Evolutionary conservation across 2,329 filamentous ascomycete genomes (phyloP).

Genomic region (Colletotrichum sp.): DNA sequence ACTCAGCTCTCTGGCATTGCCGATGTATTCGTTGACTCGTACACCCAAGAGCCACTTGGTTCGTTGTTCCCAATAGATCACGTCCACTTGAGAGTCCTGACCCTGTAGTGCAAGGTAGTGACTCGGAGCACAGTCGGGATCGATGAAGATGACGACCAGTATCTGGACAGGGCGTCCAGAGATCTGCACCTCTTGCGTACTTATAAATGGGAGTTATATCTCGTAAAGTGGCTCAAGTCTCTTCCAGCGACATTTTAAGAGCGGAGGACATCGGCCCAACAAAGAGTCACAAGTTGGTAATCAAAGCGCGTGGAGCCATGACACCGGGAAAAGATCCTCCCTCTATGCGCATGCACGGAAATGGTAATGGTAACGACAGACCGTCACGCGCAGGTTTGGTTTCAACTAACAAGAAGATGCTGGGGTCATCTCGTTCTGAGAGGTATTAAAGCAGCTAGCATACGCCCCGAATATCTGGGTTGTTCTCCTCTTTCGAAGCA

Average conservation of each 20-base stretch:
- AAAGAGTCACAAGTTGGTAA: neutral
- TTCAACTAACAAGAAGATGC: too few relatives aligned
- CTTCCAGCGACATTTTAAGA: neutral
- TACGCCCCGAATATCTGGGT: neutral
- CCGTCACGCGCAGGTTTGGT: too few relatives aligned
- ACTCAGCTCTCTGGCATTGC: neutral
- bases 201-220: neutral
- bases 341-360: neutral
- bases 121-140: neutral
- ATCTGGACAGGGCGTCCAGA: neutral
- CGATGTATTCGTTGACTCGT: neutral
- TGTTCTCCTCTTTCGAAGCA: neutral
- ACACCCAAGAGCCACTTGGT: neutral
- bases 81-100: too few relatives aligned
- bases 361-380: too few relatives aligned
- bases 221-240: neutral
- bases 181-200: neutral
- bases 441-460: neutral
- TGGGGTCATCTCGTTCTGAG: fast-evolving
- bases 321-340: neutral
- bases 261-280: too few relatives aligned
- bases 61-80: neutral
- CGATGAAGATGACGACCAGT: too few relatives aligned
- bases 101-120: neutral
- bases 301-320: fast-evolving